phyloP scores from a whole-genome alignment of 148 eudicot genomes.

The Cornus kousa region DNA sequence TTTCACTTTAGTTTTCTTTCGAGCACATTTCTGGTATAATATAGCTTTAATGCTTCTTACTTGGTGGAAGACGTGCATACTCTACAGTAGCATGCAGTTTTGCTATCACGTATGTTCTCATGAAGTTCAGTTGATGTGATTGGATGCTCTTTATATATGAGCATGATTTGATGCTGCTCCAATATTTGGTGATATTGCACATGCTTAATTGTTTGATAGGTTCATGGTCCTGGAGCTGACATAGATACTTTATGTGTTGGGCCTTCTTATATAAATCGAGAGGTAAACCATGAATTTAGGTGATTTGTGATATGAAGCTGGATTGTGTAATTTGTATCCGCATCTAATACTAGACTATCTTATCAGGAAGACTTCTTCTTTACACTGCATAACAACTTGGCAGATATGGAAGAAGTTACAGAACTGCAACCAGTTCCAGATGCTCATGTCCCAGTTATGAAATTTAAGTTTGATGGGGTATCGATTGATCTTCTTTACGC shows the following conservation, averaged over 20 bases:
- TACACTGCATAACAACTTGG: slow-evolving; percentile 46
- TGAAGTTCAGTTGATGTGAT: background rate
- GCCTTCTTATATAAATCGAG: slow-evolving; percentile 78
- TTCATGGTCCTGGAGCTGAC: slow-evolving; percentile 90
- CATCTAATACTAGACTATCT: slow-evolving; percentile 2
- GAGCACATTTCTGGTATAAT: background rate
- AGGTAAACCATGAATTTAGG: slow-evolving; percentile 34
- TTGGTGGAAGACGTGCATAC: background rate
- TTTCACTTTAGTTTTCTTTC: background rate
- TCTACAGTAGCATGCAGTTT: background rate
- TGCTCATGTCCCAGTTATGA: slow-evolving; percentile 93
- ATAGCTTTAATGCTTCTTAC: background rate
- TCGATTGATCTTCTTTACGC: slow-evolving; percentile 87
- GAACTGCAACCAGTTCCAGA: slow-evolving; percentile 85
- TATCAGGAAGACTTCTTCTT: slow-evolving; percentile 70
- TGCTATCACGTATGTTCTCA: background rate
- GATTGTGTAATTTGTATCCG: background rate
- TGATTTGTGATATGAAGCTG: background rate
- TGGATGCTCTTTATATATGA: background rate
- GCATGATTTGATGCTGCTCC: background rate
- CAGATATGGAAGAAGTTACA: slow-evolving; percentile 68
- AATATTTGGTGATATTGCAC: background rate
- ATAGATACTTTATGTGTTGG: slow-evolving; percentile 83
- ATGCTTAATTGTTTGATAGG: slow-evolving; percentile 35
- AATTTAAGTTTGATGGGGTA: slow-evolving; percentile 73